Evolutionary conservation across 116 monocot genomes (phyloP), one percentile per base, ranked within the genome.

Genomic region (Iris pallida): DNA sequence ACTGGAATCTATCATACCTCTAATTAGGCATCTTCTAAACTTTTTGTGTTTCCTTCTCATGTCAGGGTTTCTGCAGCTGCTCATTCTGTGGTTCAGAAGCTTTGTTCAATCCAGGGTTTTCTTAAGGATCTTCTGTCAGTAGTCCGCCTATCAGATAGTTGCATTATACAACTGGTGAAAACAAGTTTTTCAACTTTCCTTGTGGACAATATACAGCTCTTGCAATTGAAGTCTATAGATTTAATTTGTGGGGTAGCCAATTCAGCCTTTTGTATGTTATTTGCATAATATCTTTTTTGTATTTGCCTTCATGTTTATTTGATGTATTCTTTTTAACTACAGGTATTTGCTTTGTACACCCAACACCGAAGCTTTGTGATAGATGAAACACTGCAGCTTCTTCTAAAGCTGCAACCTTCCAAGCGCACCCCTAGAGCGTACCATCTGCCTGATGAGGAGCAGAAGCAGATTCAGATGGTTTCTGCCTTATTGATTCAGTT

Each of bases 401-500:
- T 99, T 20, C 78, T 80, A 20, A 99, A 99, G 75, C 77, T 99
- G 65, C 93, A 93, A 77, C 76, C 72, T 76, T 90, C 90, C 20
- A 93, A 88, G 75, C 83, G 86, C 49, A 76, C 93, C 9, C 43
- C 82, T 42, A 90, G 99, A 77, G 76, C 88, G 57, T 99, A 85
- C 67, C 93, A 88, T 85, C 67, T 99, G 16, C 86, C 86, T 63
- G 98, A 98, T 86, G 99, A 88, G 75, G 99, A 99, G 46, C 86
- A 90, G 57, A 99, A 86, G 75, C 99, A 99, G 68, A 99, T 99
- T 71, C 99, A 99, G 77, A 93, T 99, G 99, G 77, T 93, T 59
- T 90, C 99, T 44, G 99, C 93, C 5, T 81, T 93, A 68, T 67
- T 99, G 48, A 85, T 99, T 79, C 99, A 99, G 59, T 70, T 99